Conservation (phyloP, 805 yeast genomes). For the Sporopachydermia quercuum region DNA sequence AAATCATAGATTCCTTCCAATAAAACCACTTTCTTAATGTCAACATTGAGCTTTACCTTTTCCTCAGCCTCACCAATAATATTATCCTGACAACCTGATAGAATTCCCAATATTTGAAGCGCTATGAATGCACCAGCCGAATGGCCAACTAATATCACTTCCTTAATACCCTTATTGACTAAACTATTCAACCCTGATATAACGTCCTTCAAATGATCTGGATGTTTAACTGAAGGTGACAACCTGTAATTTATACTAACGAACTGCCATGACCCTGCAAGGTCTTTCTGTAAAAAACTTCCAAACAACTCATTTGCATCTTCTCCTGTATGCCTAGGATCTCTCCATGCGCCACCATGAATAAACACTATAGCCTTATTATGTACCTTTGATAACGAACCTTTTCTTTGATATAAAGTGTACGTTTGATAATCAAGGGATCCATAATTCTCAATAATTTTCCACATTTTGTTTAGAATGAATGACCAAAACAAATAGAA, state of each 20-base stretch:
- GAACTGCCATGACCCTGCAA: conserved; percentile 8
- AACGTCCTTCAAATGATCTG: conserved; percentile 46
- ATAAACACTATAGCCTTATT: conserved; percentile 33
- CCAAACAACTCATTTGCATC: conserved; percentile 30
- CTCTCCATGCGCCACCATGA: conserved; percentile 90
- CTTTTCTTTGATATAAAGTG: neutral
- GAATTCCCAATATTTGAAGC: conserved; percentile 28
- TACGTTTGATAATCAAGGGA: neutral
- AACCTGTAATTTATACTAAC: conserved; percentile 50
- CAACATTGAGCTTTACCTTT: conserved; percentile 7
- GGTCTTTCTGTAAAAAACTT: conserved; percentile 14
- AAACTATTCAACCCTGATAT: conserved; percentile 23
- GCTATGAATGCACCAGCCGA: conserved; percentile 67
- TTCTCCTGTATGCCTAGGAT: conserved; percentile 40
- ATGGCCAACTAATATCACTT: conserved; percentile 43
- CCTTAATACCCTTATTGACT: conserved; percentile 12
- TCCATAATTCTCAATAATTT: neutral
- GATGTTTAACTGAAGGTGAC: conserved; percentile 47
- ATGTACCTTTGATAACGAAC: neutral
- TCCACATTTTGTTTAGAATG: too few species aligned
- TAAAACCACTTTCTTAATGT: conserved; percentile 19
- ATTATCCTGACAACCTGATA: neutral
- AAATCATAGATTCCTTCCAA: conserved; percentile 64
- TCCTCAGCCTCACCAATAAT: neutral
- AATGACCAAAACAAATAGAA: too few species aligned